Conservation (phyloP, 768 basidiomycete genomes). For the Exidia glandulosa region DNA sequence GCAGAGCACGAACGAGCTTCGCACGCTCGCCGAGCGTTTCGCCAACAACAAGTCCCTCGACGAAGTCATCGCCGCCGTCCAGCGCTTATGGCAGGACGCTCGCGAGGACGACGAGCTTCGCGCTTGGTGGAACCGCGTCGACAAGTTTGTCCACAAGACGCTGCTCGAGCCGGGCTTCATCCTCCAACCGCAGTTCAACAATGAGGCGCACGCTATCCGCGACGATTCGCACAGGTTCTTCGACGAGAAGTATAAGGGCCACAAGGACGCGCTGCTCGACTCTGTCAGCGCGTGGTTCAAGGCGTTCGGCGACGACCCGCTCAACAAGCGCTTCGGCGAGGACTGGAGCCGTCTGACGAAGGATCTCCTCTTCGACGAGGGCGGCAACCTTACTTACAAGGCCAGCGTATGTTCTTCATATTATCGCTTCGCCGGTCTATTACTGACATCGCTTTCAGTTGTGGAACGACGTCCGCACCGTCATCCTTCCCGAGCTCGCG, state of each 20-base stretch:
- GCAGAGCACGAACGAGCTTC: constrained; percentile 49
- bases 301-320: constrained; percentile 74
- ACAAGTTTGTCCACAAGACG: constrained; percentile 57
- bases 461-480: constrained; percentile 2
- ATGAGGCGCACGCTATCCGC: constrained; percentile 48
- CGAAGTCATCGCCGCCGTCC: constrained; percentile 55
- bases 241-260: constrained; percentile 55
- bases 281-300: constrained; percentile 68
- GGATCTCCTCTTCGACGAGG: constrained; percentile 71
- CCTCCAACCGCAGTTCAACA: constrained; percentile 64
- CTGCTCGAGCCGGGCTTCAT: constrained; percentile 79
- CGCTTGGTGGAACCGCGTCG: constrained; percentile 57
- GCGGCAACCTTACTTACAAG: constrained; percentile 84
- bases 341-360: constrained; percentile 74
- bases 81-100: constrained; percentile 64
- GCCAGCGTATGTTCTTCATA: constrained; percentile 44
- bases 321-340: constrained; percentile 71
- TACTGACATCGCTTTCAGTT: constrained; percentile 1
- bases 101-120: constrained; percentile 63
- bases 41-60: constrained; percentile 64
- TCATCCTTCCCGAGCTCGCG: neutral
- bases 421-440: too few relatives aligned
- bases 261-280: constrained; percentile 75
- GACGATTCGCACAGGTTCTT: constrained; percentile 66
- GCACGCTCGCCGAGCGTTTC: constrained; percentile 82